These are phyloP conservation scores for Chlorella variabilis DNA, from an alignment of 163 green algal species.

Conservation along the genomic window DNA sequence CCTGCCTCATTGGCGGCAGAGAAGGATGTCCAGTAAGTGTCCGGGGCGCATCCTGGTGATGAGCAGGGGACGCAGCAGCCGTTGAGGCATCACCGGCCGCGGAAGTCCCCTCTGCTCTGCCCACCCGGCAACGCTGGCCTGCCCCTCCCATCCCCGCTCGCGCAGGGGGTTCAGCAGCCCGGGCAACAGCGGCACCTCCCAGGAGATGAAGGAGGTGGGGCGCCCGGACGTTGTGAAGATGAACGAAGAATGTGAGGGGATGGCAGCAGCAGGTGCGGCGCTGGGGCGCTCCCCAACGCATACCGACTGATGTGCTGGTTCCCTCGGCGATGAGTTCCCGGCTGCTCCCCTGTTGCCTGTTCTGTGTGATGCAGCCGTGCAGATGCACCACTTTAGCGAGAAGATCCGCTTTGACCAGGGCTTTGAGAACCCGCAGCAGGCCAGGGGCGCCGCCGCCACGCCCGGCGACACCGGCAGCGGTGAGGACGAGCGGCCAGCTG, in stretches of 20 bases:
- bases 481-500: background rate
- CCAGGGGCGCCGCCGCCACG: background rate
- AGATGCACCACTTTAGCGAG: slow-evolving; percentile 33
- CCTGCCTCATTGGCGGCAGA: background rate
- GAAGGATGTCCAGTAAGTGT: background rate
- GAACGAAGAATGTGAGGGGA: slow-evolving; percentile 22
- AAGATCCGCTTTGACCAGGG: slow-evolving; percentile 27
- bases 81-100: too few relatives aligned
- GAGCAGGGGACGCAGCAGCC: too few relatives aligned
- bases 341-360: background rate
- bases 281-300: too few relatives aligned
- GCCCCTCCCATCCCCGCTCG: too few relatives aligned
- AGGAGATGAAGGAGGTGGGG: slow-evolving; percentile 37
- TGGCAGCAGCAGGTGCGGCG: too few relatives aligned
- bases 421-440: slow-evolving; percentile 18
- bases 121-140: too few relatives aligned
- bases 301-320: too few relatives aligned
- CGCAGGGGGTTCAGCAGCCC: slow-evolving; percentile 27
- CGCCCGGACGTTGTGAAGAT: background rate
- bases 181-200: slow-evolving; percentile 13
- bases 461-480: slow-evolving; percentile 12
- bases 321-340: background rate
- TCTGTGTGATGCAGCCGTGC: background rate
- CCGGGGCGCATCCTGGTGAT: too few relatives aligned
- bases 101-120: background rate